Conservation (phyloP, 2,329 filamentous ascomycete species). For the Talaromyces sp. region DNA sequence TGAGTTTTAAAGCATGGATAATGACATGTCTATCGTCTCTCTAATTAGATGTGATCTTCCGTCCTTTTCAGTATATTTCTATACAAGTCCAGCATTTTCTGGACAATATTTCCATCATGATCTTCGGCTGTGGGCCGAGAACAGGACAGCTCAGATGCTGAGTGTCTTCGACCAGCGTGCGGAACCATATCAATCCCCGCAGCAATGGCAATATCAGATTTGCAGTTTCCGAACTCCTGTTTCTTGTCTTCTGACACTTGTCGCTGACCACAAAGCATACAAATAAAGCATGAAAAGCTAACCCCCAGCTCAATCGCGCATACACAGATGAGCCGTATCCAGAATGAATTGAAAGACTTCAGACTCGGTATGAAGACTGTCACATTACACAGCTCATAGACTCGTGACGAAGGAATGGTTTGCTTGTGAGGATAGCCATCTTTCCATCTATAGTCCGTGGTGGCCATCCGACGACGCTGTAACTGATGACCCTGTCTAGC, state of each 20-base stretch:
- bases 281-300: slow-evolving; percentile 6
- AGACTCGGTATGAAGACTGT: slow-evolving; percentile 14
- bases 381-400: slow-evolving; percentile 9
- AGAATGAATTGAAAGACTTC: slow-evolving; percentile 16
- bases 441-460: too few species aligned
- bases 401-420: too few species aligned
- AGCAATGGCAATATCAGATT: not conserved
- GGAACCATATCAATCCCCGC: not conserved
- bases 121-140: not conserved
- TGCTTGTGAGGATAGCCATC: too few species aligned
- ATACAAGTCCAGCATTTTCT: not conserved
- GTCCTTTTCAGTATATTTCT: not conserved
- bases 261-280: slow-evolving; percentile 2
- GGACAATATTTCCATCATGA: not conserved
- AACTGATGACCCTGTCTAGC: not conserved
- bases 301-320: slow-evolving; percentile 6
- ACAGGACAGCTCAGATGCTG: not conserved
- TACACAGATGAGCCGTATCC: slow-evolving; percentile 16
- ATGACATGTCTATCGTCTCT: not conserved
- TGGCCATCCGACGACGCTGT: not conserved
- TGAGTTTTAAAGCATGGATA: not conserved
- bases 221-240: not conserved
- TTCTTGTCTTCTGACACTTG: not conserved
- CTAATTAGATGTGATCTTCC: not conserved
- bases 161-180: not conserved